phyloP scores from a whole-genome alignment of 2,329 filamentous ascomycete species.

The Cladosporium austrohemisphaericum region DNA sequence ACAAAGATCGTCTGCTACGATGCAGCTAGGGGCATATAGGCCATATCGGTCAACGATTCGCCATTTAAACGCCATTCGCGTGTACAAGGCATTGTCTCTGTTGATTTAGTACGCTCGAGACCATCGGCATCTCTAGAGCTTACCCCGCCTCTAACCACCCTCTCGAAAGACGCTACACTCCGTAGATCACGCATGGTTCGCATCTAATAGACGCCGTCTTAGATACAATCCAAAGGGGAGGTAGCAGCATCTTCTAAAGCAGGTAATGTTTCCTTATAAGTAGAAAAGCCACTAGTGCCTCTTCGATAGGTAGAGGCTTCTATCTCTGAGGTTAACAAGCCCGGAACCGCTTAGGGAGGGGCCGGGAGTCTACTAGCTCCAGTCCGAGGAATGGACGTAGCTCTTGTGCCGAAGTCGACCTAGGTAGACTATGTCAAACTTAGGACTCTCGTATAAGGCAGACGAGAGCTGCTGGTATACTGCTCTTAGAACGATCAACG shows the following conservation, averaged over 20 bases:
- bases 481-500: neutral
- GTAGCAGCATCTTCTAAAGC: neutral
- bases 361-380: neutral
- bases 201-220: slow-evolving; percentile 1
- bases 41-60: neutral
- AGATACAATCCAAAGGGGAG: neutral
- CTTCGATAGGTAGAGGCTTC: neutral
- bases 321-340: neutral
- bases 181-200: neutral
- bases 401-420: neutral
- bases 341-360: neutral
- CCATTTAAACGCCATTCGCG: neutral
- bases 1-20: too few relatives aligned
- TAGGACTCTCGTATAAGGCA: neutral
- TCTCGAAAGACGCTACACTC: neutral
- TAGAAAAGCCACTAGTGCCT: neutral
- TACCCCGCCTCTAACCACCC: neutral
- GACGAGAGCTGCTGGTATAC: neutral
- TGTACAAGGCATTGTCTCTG: neutral
- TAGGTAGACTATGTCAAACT: neutral
- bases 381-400: neutral
- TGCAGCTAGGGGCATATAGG: neutral
- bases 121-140: neutral
- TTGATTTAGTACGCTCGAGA: neutral
- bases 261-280: neutral